A percentile compares a stretch with the other conserved stretches of the same genome.
These are phyloP conservation scores for Exophiala calicioides DNA, from an alignment of 2,329 filamentous ascomycete species.

Conservation along the genomic window DNA sequence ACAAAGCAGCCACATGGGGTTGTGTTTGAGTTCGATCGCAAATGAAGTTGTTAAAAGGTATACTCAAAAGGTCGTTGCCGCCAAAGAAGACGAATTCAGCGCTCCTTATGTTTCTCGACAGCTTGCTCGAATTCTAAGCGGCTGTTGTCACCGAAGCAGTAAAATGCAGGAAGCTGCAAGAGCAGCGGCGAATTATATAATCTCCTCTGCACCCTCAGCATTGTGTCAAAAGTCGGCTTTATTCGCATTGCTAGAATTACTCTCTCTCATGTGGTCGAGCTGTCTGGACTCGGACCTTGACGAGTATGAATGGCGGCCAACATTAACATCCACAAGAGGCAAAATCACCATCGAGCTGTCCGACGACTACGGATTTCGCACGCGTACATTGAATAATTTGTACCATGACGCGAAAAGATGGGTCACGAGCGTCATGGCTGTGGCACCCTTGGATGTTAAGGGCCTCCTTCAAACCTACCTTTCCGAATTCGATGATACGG, in stretches of 20 bases:
- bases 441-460: constrained; percentile 91
- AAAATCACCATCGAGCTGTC: constrained; percentile 86
- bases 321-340: constrained; percentile 74
- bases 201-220: constrained; percentile 80
- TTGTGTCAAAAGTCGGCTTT: constrained; percentile 87
- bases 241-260: constrained; percentile 86
- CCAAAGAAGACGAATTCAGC: constrained; percentile 75
- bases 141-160: constrained; percentile 90
- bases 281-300: constrained; percentile 94
- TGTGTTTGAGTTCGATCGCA: constrained; percentile 64
- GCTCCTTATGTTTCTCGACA: constrained; percentile 88
- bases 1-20: constrained; percentile 60
- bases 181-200: constrained; percentile 79
- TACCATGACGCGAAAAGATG: constrained; percentile 75
- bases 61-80: constrained; percentile 70
- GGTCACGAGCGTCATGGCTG: constrained; percentile 76
- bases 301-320: constrained; percentile 82
- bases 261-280: constrained; percentile 92
- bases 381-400: constrained; percentile 74
- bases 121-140: constrained; percentile 76
- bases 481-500: constrained; percentile 90
- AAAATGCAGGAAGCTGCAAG: constrained; percentile 87
- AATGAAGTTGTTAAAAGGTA: constrained; percentile 77
- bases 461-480: constrained; percentile 91
- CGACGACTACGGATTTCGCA: constrained; percentile 83